These are phyloP conservation scores for Magnolia sinica DNA, from an alignment of 164 flowering plant genomes.

Conservation along the genomic window DNA sequence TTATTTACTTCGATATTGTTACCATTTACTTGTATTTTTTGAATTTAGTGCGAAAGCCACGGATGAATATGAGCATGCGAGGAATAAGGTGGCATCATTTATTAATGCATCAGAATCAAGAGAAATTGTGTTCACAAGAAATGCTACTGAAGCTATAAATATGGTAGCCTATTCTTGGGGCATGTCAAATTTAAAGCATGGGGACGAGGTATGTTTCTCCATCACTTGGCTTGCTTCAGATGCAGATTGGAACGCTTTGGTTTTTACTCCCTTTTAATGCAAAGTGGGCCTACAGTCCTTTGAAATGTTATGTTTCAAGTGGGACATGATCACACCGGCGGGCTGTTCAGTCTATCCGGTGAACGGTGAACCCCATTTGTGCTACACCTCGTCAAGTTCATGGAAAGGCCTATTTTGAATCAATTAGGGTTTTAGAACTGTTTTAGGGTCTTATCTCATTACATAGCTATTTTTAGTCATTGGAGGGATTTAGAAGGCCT, in stretches of 20 bases:
- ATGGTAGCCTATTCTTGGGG: constrained; percentile 97
- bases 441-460: too few species aligned
- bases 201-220: constrained; percentile 60
- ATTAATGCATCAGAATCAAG: constrained; percentile 69
- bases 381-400: not conserved
- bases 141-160: constrained; percentile 98
- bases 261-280: not conserved
- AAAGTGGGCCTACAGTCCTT: not conserved
- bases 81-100: constrained; percentile 82
- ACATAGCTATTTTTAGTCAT: too few species aligned
- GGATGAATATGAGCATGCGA: constrained; percentile 80
- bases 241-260: not conserved
- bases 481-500: too few species aligned
- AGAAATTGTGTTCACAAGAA: constrained; percentile 86
- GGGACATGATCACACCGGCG: not conserved
- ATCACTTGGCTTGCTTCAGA: not conserved
- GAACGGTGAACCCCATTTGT: not conserved
- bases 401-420: too few species aligned
- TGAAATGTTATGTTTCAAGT: not conserved
- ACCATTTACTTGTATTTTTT: not conserved
- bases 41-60: constrained; percentile 83
- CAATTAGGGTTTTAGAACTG: too few species aligned
- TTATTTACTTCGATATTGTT: not conserved
- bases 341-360: not conserved
- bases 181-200: constrained; percentile 57